Conservation (phyloP, 192 early-diverging fungal genomes). For the Tieghemiomyces parasiticus region DNA sequence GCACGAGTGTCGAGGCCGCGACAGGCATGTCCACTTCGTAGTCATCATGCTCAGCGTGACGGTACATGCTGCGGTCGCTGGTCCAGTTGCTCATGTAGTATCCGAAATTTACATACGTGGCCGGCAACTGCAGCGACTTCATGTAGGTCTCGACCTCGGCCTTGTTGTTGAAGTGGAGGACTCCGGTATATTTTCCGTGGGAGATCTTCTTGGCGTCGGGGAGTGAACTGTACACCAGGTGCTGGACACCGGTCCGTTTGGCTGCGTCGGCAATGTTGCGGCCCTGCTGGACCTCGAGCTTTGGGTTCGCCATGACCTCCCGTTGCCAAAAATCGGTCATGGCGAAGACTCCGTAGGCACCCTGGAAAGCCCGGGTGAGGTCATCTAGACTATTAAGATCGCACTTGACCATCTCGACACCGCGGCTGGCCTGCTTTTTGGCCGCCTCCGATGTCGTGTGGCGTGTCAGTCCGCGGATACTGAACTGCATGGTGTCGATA, state of each 20-base stretch:
- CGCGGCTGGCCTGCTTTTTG: background rate
- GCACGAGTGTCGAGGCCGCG: background rate
- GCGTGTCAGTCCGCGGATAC: constrained; percentile 11
- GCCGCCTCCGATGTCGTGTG: constrained; percentile 5
- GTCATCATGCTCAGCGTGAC: background rate
- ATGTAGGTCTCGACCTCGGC: constrained; percentile 11
- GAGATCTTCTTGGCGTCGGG: background rate
- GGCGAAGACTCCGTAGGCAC: constrained; percentile 10
- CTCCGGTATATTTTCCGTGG: constrained; percentile 3
- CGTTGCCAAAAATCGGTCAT: constrained; percentile 11
- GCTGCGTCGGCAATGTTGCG: constrained; percentile 12
- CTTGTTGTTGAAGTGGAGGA: constrained; percentile 10
- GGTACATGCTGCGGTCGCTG: background rate
- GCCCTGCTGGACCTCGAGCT: constrained; percentile 8
- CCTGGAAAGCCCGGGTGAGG: background rate
- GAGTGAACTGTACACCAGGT: constrained; percentile 9
- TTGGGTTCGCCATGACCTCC: constrained; percentile 5
- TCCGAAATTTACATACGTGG: background rate
- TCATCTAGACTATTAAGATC: background rate
- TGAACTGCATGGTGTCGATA: background rate
- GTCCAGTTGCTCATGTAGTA: constrained; percentile 1
- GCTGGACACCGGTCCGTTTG: constrained; percentile 2
- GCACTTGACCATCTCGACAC: constrained; percentile 10
- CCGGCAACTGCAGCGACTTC: background rate
- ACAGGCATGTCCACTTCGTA: background rate